Percentiles rank a stretch among this genome's conserved stretches.
phyloP scores from a whole-genome alignment of 1,284 basidiomycete species.

The Microbotryum saponariae region DNA sequence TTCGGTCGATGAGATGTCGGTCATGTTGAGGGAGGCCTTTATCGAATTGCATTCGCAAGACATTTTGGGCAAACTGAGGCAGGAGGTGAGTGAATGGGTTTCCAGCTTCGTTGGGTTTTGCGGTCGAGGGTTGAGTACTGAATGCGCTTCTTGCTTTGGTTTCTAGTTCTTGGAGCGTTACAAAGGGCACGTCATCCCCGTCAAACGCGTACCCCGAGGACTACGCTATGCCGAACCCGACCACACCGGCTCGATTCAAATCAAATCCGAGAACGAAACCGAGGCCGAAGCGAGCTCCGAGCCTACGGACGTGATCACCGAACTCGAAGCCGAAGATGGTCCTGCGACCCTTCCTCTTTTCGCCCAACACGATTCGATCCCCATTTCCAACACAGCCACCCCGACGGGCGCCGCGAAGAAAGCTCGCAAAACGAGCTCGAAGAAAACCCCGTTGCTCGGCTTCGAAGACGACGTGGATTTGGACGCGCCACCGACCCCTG shows the following conservation, averaged over 20 bases:
- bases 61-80: conserved; percentile 54
- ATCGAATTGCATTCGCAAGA: conserved; percentile 84
- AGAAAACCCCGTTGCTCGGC: conserved; percentile 11
- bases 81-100: conserved; percentile 41
- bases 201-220: conserved; percentile 43
- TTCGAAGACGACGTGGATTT: conserved; percentile 25
- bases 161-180: conserved; percentile 73
- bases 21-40: conserved; percentile 84
- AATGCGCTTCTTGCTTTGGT: not conserved
- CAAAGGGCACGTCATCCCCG: conserved; percentile 62
- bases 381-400: no score
- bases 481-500: not conserved
- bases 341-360: conserved; percentile 14
- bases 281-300: conserved; percentile 8
- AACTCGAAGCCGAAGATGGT: conserved; percentile 35
- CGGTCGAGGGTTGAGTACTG: not conserved
- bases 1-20: conserved; percentile 81
- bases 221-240: conserved; percentile 8
- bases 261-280: conserved; percentile 35
- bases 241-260: conserved; percentile 39
- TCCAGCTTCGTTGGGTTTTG: no score
- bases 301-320: conserved; percentile 33
- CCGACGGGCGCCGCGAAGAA: no score
- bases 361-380: conserved; percentile 10
- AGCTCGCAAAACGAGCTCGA: not conserved